Evolutionary conservation across 2,329 filamentous ascomycete species (phyloP).

Genomic region (Blumeria graminis): DNA sequence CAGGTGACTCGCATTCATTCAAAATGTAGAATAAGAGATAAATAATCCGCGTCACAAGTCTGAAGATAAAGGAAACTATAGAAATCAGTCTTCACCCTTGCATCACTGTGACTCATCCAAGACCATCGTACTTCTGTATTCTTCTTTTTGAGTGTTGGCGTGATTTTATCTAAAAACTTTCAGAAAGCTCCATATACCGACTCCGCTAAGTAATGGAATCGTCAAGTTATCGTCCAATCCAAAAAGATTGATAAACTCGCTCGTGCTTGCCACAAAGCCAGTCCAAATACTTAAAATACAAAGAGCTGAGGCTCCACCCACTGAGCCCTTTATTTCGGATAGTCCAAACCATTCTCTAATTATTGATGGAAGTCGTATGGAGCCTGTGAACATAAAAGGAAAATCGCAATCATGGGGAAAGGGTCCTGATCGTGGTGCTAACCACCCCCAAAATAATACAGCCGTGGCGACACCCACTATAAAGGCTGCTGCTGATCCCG

Average conservation of each 20-base stretch:
- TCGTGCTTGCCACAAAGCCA: constrained; percentile 68
- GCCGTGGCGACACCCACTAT: constrained; percentile 63
- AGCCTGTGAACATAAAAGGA: constrained; percentile 61
- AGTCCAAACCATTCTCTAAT: constrained; percentile 37
- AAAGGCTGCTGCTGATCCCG: constrained; percentile 68
- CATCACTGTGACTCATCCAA: no score
- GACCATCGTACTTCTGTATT: no score
- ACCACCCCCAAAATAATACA: constrained; percentile 65
- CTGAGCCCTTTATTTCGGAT: constrained; percentile 28
- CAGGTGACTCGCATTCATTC: no score
- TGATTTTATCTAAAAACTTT: constrained; percentile 43
- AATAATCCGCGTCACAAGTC: no score
- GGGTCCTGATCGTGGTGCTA: constrained; percentile 44
- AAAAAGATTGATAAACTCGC: constrained; percentile 76
- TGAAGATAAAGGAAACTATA: no score
- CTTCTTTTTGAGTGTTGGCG: no score
- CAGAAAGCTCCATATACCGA: constrained; percentile 78
- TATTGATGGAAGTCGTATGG: constrained; percentile 40
- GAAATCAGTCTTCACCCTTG: no score
- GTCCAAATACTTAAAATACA: constrained; percentile 65
- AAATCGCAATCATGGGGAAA: constrained; percentile 44
- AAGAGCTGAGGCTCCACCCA: constrained; percentile 50
- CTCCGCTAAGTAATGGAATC: constrained; percentile 73
- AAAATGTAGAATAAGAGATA: no score
- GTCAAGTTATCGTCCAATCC: constrained; percentile 96